Base-by-base conservation (phyloP, 345 rosid species). In the Jatropha curcas region DNA sequence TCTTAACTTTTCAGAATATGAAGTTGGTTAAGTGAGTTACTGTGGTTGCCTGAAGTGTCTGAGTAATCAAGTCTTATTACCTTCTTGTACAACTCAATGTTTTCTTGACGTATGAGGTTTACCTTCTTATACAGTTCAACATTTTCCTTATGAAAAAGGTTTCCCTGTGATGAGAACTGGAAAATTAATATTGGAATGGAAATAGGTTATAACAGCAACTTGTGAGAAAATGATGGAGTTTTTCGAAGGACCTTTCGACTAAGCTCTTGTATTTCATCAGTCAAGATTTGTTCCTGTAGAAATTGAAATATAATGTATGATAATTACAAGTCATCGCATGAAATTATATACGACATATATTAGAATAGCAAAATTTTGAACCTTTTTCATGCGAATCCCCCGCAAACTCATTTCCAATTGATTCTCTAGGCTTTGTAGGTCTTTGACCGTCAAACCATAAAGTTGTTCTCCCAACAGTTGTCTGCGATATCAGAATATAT, bases 381-480 rank as follows among this genome's bases (percentile, higher is more conserved):
- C 97, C 97, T 89, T 91, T 74, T 84, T 84, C 74, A 73, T 74
- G n/a, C 94, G 90, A 80, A 91, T 76, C 30, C 90, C 91, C 2
- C 71, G 80, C 76, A 91, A 77, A 45, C 92, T 88, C 81, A 83
- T 82, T 79, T 91, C 92, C 65, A 90, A 75, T 74, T 88, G 89
- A 70, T 71, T 84, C 76, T 90, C 95, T 51, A 90, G 71, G 74
- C 79, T 82, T 51, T 86, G 86, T 60, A 91, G 84, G 59, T 88
- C 92, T 45, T 75, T 81, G 62, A 86, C 78, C 25, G 67, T 77
- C 60, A 91, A 82, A 56, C 91, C 97, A 75, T 78, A 75, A 60
- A 91, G 88, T 74, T 86, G 92, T 67, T 89, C 88, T 62, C 97
- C 97, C 92, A 88, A 87, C 80, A 91, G 56, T 76, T 84, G 80